Percentiles rank a stretch among this genome's conserved stretches.
phyloP scores from a whole-genome alignment of 1,284 basidiomycete species.

The Rhodotorula sp. region DNA sequence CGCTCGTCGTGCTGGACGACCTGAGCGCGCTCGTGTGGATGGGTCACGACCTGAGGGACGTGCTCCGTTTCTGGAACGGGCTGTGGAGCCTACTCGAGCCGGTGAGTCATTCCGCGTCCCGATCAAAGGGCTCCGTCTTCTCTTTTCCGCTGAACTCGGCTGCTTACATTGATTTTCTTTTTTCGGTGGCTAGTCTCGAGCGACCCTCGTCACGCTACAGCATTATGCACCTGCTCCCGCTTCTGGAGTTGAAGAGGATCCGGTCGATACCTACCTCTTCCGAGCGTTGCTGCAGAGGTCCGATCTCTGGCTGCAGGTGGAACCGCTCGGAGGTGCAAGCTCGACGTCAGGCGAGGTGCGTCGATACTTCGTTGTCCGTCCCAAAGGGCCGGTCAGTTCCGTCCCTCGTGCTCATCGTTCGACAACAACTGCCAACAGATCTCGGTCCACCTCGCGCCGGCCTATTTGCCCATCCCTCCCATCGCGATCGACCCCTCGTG shows the following conservation, averaged over 20 bases:
- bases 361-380: not conserved
- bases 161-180: not conserved
- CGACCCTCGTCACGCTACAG: slow-evolving; percentile 34
- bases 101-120: slow-evolving; percentile 2
- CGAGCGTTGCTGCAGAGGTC: not conserved
- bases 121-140: not conserved
- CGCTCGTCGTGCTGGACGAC: slow-evolving; percentile 40
- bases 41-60: slow-evolving; percentile 17
- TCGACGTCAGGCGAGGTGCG: slow-evolving; percentile 1
- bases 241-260: not conserved
- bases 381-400: no score
- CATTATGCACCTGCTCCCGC: slow-evolving; percentile 32
- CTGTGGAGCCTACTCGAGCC: slow-evolving; percentile 6
- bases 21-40: slow-evolving; percentile 30
- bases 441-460: slow-evolving; percentile 1
- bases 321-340: not conserved
- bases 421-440: not conserved
- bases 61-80: slow-evolving; percentile 18
- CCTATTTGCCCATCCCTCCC: not conserved
- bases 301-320: not conserved
- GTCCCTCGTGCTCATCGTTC: not conserved
- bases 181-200: not conserved
- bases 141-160: not conserved
- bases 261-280: not conserved
- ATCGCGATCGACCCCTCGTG: not conserved